phyloP scores from a whole-genome alignment of 2,329 filamentous ascomycete species.

The Aspergillus texensis region DNA sequence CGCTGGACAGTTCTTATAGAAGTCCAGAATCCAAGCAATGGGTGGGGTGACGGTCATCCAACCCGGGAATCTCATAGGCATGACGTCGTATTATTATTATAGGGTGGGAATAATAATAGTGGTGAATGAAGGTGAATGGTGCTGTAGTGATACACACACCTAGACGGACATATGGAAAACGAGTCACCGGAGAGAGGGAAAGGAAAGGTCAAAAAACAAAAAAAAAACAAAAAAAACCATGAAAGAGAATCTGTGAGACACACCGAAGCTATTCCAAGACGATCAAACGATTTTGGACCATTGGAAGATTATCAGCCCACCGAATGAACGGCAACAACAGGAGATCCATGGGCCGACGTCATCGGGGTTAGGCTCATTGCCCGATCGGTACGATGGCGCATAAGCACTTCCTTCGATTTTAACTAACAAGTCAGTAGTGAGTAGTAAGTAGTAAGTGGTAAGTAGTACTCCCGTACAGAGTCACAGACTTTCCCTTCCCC shows the following conservation, averaged over 20 bases:
- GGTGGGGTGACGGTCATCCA: slow-evolving; percentile 7
- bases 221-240: too few species aligned
- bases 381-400: not conserved
- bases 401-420: not conserved
- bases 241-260: not conserved
- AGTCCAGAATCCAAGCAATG: not conserved
- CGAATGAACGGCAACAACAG: not conserved
- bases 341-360: not conserved
- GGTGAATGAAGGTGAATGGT: not conserved
- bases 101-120: not conserved
- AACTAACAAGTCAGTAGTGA: too few species aligned
- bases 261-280: slow-evolving; percentile 4
- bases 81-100: not conserved
- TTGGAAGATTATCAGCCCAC: not conserved
- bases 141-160: too few species aligned
- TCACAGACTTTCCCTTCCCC: not conserved
- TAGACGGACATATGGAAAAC: not conserved
- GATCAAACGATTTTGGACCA: not conserved
- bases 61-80: not conserved
- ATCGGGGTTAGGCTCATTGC: not conserved
- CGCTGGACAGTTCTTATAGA: slow-evolving; percentile 13
- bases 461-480: too few species aligned
- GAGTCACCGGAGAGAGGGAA: slow-evolving; percentile 1
- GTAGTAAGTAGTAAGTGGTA: too few species aligned
- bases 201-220: not conserved